Evolutionary conservation across 441 rosid genomes (phyloP), one percentile per base, ranked within the genome.

Genomic region (Populus trichocarpa): DNA sequence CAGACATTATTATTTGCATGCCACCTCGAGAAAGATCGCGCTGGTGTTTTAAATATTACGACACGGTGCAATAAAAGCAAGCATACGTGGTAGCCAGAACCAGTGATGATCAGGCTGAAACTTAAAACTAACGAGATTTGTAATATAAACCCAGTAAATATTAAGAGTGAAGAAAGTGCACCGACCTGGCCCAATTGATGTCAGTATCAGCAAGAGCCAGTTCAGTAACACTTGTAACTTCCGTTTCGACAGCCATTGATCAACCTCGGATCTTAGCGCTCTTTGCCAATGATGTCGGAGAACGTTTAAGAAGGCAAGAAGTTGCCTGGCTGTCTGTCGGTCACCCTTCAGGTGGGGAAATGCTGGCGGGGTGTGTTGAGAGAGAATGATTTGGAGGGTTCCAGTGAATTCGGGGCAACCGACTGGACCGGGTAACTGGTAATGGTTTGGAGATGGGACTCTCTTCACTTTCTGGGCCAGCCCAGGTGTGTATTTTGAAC

Each of bases 131-230:
- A 50, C 2, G 57, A 50, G 20, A 50, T 50, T 50, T 50, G 20
- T 50, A 50, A 14, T 14, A 50, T 16, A 50, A 50, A 50, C 57
- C 57, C 4, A 3, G 12, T 1, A 63, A 64, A 20, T 23, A 7
- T 59, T 3, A 36, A 63, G 53, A 28, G 28, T 2, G 40, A 61
- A 30, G 1, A 8, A 5, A 14, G 32, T 0, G 18, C 33, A 83
- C 61, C 9, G 61, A 53, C 90, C 90, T 88, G 78, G 66, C 81
- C 90, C 90, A 90, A 68, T 90, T 84, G 85, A 90, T 82, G 79
- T 90, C 90, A 68, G 86, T 87, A 76, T 90, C 90, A 1, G 90
- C 80, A 57, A 87, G 88, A 18, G 90, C 80, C 63, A 85, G 57
- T 53, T 75, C 42, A 4, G 87, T 70, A 71, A 83, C 30, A 36